Evolutionary conservation across 371 early-diverging fungal species (phyloP).

Genomic region (Haplosporangium sp.): DNA sequence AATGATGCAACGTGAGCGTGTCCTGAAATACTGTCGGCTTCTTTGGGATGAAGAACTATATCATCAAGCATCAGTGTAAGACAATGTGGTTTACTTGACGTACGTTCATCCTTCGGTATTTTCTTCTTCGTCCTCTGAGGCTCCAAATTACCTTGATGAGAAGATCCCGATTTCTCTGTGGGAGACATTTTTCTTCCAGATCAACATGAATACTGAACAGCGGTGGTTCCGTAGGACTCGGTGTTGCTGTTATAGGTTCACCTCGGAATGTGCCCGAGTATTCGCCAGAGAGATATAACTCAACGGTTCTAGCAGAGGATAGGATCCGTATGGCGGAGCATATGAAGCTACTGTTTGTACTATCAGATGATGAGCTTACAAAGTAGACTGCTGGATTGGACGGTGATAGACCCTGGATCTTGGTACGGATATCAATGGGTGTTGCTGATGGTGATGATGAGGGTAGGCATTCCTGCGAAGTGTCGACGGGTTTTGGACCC

Average conservation of each 20-base stretch:
- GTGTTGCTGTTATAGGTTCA: not conserved
- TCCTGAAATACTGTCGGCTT: conserved; percentile 27
- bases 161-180: conserved; percentile 6
- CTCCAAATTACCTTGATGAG: conserved; percentile 35
- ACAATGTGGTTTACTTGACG: not conserved
- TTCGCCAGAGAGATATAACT: conserved; percentile 29
- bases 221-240: conserved; percentile 1
- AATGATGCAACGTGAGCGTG: conserved; percentile 26
- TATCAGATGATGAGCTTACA: not conserved
- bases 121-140: not conserved
- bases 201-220: conserved; percentile 29
- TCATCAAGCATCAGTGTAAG: not conserved
- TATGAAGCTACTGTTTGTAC: not conserved
- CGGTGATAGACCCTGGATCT: conserved; percentile 10
- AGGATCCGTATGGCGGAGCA: conserved; percentile 19
- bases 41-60: conserved; percentile 48
- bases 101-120: not conserved
- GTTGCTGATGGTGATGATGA: not conserved
- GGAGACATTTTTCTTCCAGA: conserved; percentile 7
- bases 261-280: conserved; percentile 48
- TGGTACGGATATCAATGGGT: not conserved
- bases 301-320: conserved; percentile 41
- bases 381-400: conserved; percentile 32
- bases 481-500: too few relatives aligned
- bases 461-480: too few relatives aligned